A percentile compares a stretch with the other conserved stretches of the same genome.
phyloP scores from a whole-genome alignment of 148 eudicot genomes.

The Salicornia ramosissima region DNA sequence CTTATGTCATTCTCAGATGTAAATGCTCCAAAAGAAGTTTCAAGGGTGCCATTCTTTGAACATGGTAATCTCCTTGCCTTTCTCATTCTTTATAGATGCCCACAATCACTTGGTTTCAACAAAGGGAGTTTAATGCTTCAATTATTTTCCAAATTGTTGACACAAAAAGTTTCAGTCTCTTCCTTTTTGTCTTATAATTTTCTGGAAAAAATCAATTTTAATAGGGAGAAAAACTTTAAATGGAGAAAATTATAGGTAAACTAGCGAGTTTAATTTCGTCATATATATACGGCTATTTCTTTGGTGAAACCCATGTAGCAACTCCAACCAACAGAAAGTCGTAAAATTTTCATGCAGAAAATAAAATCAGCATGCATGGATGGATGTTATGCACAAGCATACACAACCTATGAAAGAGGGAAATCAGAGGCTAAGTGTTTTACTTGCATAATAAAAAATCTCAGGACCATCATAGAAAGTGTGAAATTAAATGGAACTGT shows the following conservation, averaged over 20 bases:
- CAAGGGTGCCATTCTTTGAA: constrained; percentile 40
- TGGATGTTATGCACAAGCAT: neutral
- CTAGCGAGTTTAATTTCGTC: neutral
- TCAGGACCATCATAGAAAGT: neutral
- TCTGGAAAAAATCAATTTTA: neutral
- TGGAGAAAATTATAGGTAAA: neutral
- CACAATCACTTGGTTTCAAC: neutral
- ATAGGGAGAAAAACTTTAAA: neutral
- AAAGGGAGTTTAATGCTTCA: neutral
- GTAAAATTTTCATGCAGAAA: neutral
- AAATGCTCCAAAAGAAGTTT: constrained; percentile 66
- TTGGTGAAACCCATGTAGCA: neutral
- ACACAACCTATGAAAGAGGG: neutral
- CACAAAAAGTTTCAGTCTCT: neutral
- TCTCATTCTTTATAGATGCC: neutral
- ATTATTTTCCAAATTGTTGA: neutral
- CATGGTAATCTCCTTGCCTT: constrained; percentile 14
- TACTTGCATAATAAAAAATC: neutral
- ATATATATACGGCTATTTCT: neutral
- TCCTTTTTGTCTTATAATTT: neutral
- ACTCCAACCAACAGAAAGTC: neutral
- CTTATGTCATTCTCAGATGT: constrained; percentile 79
- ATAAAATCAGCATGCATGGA: neutral
- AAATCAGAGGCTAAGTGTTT: neutral
- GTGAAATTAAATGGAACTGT: neutral